Base-by-base conservation (phyloP, 2,329 filamentous ascomycete genomes). In the Penicillium verrucosum region DNA sequence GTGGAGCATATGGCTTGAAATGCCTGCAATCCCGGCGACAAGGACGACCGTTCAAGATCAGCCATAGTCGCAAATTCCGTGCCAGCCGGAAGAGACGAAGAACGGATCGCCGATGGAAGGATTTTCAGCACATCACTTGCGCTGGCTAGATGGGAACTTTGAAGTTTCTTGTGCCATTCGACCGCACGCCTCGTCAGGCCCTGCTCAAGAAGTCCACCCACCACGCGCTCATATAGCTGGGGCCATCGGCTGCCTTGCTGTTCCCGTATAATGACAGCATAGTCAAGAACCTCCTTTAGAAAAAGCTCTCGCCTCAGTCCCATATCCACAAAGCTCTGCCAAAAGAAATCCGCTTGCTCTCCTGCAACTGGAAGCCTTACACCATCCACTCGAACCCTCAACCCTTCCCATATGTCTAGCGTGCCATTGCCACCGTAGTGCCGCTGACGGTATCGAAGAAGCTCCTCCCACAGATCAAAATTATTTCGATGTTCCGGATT, bases 1-100 rank as follows among this genome's bases (percentile, higher is more conserved):
- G 70, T 55, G 18, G 68, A 63, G 60, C 80, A 81, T 23, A 82
- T 75, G 9, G 63, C 64, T 43, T 71, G 72, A 48, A 82, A 74
- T 0, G 69, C 67, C 34, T 65, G 61, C 29, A 79, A 38, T 11
- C 71, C 69, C 7, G 58, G 49, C 18, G 60, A 57, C 9, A 63
- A 48, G 44, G 52, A 40, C 6, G 47, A 58, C 38, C 49, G 45
- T 38, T 58, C 54, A 3, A 50, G n/a, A 23, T 53, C 62, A n/a
- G 25, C 42, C 18, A 49, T 16, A 30, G 47, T 44, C 47, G 37
- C 34, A 30, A 53, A 29, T 40, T 47, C 44, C 36, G 47, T 70
- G 36, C 51, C 57, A 61, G 60, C 46, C 51, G 50, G 44, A 41
- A 50, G 50, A 51, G 60, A 60, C 51, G 65, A 47, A 58, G 66